Percentiles rank a stretch among this genome's conserved stretches.
Evolutionary conservation across 768 basidiomycete species (phyloP).

Genomic region (Kwoniella bestiolae): DNA sequence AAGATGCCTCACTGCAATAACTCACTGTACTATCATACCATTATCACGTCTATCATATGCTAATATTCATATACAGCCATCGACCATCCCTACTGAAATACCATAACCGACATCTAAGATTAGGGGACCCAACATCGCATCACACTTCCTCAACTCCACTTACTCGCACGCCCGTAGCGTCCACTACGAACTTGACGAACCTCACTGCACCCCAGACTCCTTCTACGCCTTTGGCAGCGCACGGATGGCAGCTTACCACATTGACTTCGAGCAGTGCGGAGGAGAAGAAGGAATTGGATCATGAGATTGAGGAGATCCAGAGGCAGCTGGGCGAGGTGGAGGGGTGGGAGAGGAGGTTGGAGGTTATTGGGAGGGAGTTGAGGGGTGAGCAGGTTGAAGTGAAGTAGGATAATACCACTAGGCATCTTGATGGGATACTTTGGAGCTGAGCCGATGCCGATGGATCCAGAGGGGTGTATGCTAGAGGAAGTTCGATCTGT

Average conservation of each 20-base stretch:
- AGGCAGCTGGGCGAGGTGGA: constrained; percentile 66
- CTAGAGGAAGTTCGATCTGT: too few relatives aligned
- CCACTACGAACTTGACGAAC: not conserved
- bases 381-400: constrained; percentile 30
- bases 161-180: constrained; percentile 62
- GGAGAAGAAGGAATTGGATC: constrained; percentile 66
- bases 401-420: too few relatives aligned
- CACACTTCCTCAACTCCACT: constrained; percentile 69
- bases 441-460: too few relatives aligned
- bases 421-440: too few relatives aligned
- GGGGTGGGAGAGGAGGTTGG: constrained; percentile 71
- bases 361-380: constrained; percentile 68
- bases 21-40: too few relatives aligned
- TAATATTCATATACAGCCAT: too few relatives aligned
- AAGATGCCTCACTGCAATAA: not conserved
- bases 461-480: too few relatives aligned
- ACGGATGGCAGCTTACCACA: constrained; percentile 49
- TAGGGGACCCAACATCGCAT: constrained; percentile 66
- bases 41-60: too few relatives aligned
- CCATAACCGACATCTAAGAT: constrained; percentile 81
- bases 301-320: constrained; percentile 73
- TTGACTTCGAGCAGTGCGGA: constrained; percentile 39
- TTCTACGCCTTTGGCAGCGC: constrained; percentile 41
- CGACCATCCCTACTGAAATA: constrained; percentile 84
- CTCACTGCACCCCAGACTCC: constrained; percentile 10